These are phyloP conservation scores for Phycomyces blakesleeanus DNA, from an alignment of 192 early-diverging fungal species.

Conservation along the genomic window DNA sequence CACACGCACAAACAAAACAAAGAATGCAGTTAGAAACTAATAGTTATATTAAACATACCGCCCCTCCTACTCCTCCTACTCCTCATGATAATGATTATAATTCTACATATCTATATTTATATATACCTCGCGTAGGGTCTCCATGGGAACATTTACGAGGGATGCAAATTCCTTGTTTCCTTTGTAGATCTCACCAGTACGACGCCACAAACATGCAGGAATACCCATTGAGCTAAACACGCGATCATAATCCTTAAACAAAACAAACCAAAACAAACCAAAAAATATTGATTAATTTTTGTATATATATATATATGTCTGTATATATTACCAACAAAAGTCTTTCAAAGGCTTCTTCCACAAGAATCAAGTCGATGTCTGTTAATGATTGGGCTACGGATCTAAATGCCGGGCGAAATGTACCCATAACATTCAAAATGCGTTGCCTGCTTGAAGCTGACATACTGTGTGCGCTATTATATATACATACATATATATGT, in stretches of 20 bases:
- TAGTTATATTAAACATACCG: too few relatives aligned
- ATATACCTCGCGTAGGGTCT: constrained; percentile 73
- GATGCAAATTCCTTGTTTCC: constrained; percentile 94
- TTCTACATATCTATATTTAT: too few relatives aligned
- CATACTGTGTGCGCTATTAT: constrained; percentile 48
- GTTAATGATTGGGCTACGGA: constrained; percentile 84
- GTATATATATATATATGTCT: too few relatives aligned
- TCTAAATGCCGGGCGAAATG: constrained; percentile 89
- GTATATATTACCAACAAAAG: constrained; percentile 74
- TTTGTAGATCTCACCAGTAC: constrained; percentile 96
- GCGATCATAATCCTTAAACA: constrained; percentile 91
- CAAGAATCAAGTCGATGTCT: constrained; percentile 90
- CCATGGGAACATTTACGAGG: constrained; percentile 80
- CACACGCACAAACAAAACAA: too few relatives aligned
- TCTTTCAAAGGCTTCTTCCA: constrained; percentile 95
- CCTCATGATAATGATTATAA: neutral
- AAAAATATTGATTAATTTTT: too few relatives aligned
- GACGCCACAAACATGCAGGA: constrained; percentile 90
- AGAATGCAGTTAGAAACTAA: too few relatives aligned
- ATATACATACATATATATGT: too few relatives aligned
- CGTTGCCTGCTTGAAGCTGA: constrained; percentile 66
- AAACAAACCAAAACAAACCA: neutral
- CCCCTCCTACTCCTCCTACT: too few relatives aligned
- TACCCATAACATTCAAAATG: constrained; percentile 84
- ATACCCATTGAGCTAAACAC: constrained; percentile 95